phyloP scores from a whole-genome alignment of 495 filamentous ascomycete species.

The Beverwykella pulmonaria region DNA sequence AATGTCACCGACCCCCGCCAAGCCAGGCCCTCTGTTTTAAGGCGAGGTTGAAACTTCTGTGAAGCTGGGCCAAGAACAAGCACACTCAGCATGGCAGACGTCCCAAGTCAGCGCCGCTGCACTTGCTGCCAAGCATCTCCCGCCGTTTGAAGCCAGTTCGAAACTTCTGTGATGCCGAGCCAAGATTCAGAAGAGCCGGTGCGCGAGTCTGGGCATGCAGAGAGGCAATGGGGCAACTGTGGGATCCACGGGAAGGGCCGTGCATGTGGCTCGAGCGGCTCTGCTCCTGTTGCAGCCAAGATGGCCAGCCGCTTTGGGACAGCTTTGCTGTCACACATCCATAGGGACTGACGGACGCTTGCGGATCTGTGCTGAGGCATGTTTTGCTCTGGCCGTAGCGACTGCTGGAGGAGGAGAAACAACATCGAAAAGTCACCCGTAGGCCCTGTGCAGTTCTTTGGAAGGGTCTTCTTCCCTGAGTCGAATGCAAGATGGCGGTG shows the following conservation, averaged over 20 bases:
- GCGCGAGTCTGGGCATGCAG: not conserved
- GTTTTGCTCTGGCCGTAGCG: conserved; percentile 17
- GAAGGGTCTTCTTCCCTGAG: too few species aligned
- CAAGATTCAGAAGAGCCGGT: conserved; percentile 23
- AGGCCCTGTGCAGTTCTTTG: too few species aligned
- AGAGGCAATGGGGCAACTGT: not conserved
- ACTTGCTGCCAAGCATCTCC: conserved; percentile 20
- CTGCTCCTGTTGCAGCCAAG: conserved; percentile 31
- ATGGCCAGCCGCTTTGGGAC: not conserved
- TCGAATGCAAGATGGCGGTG: not conserved
- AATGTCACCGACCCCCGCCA: conserved; percentile 19
- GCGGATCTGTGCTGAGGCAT: not conserved
- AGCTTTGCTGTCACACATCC: conserved; percentile 1
- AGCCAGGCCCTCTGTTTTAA: conserved; percentile 28
- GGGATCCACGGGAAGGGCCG: not conserved
- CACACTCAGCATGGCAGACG: conserved; percentile 12
- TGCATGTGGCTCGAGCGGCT: conserved; percentile 6
- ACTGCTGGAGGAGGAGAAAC: not conserved
- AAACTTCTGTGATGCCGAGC: conserved; percentile 35
- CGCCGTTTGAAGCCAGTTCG: conserved; percentile 23
- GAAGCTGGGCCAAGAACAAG: conserved; percentile 33
- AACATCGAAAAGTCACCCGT: too few species aligned
- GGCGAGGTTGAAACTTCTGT: conserved; percentile 39
- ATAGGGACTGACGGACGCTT: not conserved
- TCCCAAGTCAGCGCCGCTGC: not conserved